Base-by-base conservation (phyloP, 169 alveolate genomes). In the Cyclospora cayetanensis region DNA sequence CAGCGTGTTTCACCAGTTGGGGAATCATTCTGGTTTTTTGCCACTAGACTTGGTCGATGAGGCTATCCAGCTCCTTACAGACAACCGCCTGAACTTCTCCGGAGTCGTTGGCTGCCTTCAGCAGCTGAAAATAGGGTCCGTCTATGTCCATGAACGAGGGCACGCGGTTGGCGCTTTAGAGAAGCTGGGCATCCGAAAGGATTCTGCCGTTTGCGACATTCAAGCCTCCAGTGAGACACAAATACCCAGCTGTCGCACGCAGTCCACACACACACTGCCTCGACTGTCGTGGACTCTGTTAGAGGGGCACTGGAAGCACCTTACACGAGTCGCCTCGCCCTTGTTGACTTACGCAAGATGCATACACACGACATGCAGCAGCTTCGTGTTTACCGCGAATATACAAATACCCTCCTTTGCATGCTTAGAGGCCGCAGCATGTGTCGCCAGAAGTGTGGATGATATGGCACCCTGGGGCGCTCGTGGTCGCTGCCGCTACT, bases 31-130 rank as follows among this genome's bases (percentile, higher is more conserved):
- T 9, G 95, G 95, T 1, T 94, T 94, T 72, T 74, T 94, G 34
- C 95, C 96, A 0, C 92, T 94, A 2, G 95, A 93, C 31, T 46
- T 94, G 11, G 93, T 93, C 34, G 96, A 94, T 39, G 94, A 93
- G 77, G 96, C 96, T 0, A 52, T 94, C 65, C 93, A 82, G 52
- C 82, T 94, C 34, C 63, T 94, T 20, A 94, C 96, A 15, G 96
- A 94, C 53, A 92, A 92, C 35, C 90, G 95, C 39, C 85, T 94
- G 66, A 92, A 92, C 87, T 90, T 92, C 46, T 41, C 96, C 9
- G 96, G 95, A 5, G 92, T 94, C 20, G 89, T 94, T 0, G 95
- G 93, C 2, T 93, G 95, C 37, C 76, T 94, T 68, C 90, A 82
- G 27, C 91, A 91, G 46, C 80, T 91, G 15, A 84, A 91, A 31